Conservation (phyloP, 257 asterid genomes). For the Verbena officinalis region DNA sequence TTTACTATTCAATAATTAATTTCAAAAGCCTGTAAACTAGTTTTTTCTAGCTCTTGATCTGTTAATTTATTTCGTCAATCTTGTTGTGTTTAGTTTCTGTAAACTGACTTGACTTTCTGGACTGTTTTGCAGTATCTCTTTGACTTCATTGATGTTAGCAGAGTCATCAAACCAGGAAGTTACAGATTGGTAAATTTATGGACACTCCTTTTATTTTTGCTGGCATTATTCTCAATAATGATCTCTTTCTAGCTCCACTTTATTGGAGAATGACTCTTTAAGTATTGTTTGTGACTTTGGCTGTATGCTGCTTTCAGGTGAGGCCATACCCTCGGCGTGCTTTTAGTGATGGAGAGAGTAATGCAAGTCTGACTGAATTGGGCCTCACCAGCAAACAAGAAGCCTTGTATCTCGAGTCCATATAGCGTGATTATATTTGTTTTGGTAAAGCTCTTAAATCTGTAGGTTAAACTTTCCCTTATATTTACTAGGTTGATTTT, state of each 20-base stretch:
- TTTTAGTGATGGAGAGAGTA: constrained; percentile 68
- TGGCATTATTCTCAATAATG: constrained; percentile 12
- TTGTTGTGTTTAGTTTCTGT: background rate
- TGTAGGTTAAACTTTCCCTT: constrained; percentile 21
- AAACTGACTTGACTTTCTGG: constrained; percentile 27
- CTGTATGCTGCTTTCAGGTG: constrained; percentile 51
- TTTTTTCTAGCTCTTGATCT: background rate
- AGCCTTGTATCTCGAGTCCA: constrained; percentile 87
- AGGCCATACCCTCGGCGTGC: constrained; percentile 94
- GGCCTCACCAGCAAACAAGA: constrained; percentile 97
- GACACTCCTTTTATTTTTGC: background rate
- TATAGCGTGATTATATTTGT: constrained; percentile 38
- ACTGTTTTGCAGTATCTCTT: constrained; percentile 65
- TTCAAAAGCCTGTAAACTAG: background rate
- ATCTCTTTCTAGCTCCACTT: background rate
- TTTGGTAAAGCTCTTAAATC: constrained; percentile 25
- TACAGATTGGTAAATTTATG: constrained; percentile 80
- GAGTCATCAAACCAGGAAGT: constrained; percentile 81
- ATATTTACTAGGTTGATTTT: constrained; percentile 12
- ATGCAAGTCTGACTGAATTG: constrained; percentile 62
- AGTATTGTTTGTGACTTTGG: constrained; percentile 7
- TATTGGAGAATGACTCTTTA: background rate
- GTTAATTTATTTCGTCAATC: background rate
- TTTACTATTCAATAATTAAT: background rate
- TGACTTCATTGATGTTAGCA: constrained; percentile 85